These are phyloP conservation scores for Cyphellophora europaea DNA, from an alignment of 2,329 filamentous ascomycete genomes.

Conservation along the genomic window DNA sequence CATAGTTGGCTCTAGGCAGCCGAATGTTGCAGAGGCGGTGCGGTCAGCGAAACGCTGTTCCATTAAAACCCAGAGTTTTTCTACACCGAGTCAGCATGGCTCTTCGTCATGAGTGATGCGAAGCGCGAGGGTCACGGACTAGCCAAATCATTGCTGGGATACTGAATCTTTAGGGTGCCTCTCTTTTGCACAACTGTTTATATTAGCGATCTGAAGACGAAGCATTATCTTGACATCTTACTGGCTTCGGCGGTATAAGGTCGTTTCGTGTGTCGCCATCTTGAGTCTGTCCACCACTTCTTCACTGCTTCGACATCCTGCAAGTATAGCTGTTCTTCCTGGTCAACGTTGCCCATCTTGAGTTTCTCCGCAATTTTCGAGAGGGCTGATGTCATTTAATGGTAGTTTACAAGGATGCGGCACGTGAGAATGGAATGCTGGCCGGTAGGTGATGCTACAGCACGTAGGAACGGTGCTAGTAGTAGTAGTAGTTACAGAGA, in stretches of 20 bases:
- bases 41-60: conserved; percentile 76
- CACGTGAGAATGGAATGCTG: too few species aligned
- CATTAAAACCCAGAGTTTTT: conserved; percentile 90
- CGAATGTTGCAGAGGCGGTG: conserved; percentile 89
- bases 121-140: too few species aligned
- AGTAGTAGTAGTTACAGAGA: too few species aligned
- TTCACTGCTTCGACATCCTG: conserved; percentile 82
- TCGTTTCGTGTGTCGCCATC: conserved; percentile 88
- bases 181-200: conserved; percentile 94
- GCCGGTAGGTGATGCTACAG: too few species aligned
- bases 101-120: too few species aligned
- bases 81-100: too few species aligned
- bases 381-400: conserved; percentile 1
- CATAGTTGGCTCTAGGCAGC: conserved; percentile 96
- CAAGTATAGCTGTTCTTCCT: conserved; percentile 65
- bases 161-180: conserved; percentile 81
- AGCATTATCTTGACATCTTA: too few species aligned
- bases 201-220: too few species aligned
- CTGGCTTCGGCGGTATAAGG: conserved; percentile 94
- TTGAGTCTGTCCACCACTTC: conserved; percentile 84
- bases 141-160: conserved; percentile 79
- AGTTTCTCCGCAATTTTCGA: conserved; percentile 2
- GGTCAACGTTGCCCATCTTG: conserved; percentile 40
- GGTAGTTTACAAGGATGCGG: too few species aligned
- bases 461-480: too few species aligned